Percentiles rank a stretch among this genome's conserved stretches.
Evolutionary conservation across 257 asterid species (phyloP).

Genomic region (Paulownia fortunei): DNA sequence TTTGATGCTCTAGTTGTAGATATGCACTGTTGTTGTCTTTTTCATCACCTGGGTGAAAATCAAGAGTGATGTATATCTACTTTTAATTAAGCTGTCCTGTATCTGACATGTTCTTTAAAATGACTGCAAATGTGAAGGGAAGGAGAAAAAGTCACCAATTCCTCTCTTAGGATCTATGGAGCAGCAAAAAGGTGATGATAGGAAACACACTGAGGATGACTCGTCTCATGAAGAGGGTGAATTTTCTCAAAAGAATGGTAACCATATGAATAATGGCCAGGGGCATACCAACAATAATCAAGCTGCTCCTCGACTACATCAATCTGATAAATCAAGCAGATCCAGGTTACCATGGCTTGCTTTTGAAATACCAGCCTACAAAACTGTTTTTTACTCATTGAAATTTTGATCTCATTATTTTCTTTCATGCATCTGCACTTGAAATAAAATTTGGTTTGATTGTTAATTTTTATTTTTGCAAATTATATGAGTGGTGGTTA

Average conservation of each 20-base stretch:
- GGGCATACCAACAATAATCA: constrained; percentile 40
- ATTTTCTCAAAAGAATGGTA: constrained; percentile 53
- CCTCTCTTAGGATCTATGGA: constrained; percentile 38
- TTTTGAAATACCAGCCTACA: constrained; percentile 23
- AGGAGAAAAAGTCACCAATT: constrained; percentile 38
- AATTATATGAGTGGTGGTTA: neutral
- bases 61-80: neutral
- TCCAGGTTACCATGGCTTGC: constrained; percentile 56
- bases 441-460: constrained; percentile 15
- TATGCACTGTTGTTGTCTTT: constrained; percentile 12
- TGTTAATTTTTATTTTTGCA: constrained; percentile 11
- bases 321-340: constrained; percentile 51
- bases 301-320: constrained; percentile 30
- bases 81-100: neutral
- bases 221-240: constrained; percentile 68
- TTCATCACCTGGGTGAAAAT: neutral
- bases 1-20: constrained; percentile 5
- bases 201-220: constrained; percentile 38
- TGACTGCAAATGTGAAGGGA: constrained; percentile 40
- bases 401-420: neutral
- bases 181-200: constrained; percentile 44
- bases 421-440: constrained; percentile 13
- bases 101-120: constrained; percentile 17
- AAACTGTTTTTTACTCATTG: constrained; percentile 4
- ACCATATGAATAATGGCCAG: constrained; percentile 51